Percentiles rank a stretch among this genome's conserved stretches.
Conservation (phyloP, 225 moss, liverwort and hornwort genomes). For the Physcomitrium patens region DNA sequence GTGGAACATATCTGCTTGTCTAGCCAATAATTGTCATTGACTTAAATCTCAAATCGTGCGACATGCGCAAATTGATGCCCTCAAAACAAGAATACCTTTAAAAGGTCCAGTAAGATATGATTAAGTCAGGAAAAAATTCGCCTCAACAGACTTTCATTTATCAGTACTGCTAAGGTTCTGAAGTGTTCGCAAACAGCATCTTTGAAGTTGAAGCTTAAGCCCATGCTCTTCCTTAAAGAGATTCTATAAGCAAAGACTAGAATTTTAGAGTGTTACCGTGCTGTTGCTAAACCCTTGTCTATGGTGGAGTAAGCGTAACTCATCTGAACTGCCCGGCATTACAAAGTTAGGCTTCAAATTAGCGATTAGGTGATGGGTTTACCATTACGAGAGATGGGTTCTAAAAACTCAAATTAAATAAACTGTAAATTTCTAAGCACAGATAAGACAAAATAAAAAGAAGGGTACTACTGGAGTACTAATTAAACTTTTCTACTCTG, state of each 20-base stretch:
- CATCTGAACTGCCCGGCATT: background rate
- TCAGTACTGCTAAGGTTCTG: background rate
- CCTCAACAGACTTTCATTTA: background rate
- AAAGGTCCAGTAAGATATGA: background rate
- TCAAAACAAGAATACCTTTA: background rate
- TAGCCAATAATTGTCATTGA: background rate
- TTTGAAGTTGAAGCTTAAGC: background rate
- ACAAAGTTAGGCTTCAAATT: background rate
- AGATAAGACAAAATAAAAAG: too few species aligned
- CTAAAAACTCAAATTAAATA: too few species aligned
- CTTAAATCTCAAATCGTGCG: background rate
- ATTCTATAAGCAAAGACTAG: background rate
- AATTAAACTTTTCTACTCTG: background rate
- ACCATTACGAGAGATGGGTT: too few species aligned
- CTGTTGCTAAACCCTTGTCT: background rate
- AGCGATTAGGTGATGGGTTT: background rate
- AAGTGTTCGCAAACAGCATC: background rate
- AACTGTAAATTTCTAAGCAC: too few species aligned
- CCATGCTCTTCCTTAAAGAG: background rate
- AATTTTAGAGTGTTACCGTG: conserved; percentile 10
- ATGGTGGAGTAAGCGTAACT: background rate
- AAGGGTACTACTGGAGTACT: background rate
- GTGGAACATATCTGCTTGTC: background rate
- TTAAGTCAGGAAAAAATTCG: background rate
- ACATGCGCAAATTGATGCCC: background rate